Conservation (phyloP, 2,329 filamentous ascomycete genomes). For the Huntiella savannae region DNA sequence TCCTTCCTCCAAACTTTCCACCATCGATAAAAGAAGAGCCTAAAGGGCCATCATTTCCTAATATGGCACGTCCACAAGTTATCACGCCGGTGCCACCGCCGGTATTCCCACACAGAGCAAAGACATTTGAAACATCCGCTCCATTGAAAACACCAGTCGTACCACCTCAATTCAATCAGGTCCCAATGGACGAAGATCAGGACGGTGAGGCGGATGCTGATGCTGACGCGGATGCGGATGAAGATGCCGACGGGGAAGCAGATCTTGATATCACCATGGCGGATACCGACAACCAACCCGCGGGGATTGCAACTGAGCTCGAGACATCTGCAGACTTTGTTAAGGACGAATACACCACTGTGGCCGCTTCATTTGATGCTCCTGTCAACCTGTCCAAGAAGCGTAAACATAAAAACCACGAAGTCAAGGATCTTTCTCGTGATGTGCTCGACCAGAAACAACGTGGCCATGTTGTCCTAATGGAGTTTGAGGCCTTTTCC, state of each 20-base stretch:
- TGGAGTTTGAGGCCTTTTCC: slow-evolving; percentile 50
- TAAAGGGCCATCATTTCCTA: no score
- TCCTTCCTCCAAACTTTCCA: neutral
- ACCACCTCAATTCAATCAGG: slow-evolving; percentile 20
- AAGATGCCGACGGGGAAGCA: neutral
- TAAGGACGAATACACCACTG: slow-evolving; percentile 32
- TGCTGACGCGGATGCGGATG: slow-evolving; percentile 2
- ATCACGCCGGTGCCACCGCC: neutral
- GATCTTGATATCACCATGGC: slow-evolving; percentile 7
- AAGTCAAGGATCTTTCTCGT: slow-evolving; percentile 35
- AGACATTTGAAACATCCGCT: slow-evolving; percentile 24
- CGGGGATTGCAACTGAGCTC: slow-evolving; percentile 29
- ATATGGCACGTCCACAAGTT: no score
- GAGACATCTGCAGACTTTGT: slow-evolving; percentile 23
- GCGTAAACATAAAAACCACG: slow-evolving; percentile 28
- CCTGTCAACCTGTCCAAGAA: slow-evolving; percentile 34
- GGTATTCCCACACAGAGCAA: neutral
- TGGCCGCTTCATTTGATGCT: slow-evolving; percentile 27
- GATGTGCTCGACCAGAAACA: slow-evolving; percentile 61
- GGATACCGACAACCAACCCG: slow-evolving; percentile 5
- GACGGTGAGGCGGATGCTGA: slow-evolving; percentile 1
- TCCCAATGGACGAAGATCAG: slow-evolving; percentile 10
- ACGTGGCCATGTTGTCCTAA: slow-evolving; percentile 54
- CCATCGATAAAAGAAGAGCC: no score
- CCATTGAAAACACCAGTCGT: slow-evolving; percentile 25